Evolutionary conservation across 2,329 filamentous ascomycete genomes (phyloP).

Genomic region (Colletotrichum falcatum): DNA sequence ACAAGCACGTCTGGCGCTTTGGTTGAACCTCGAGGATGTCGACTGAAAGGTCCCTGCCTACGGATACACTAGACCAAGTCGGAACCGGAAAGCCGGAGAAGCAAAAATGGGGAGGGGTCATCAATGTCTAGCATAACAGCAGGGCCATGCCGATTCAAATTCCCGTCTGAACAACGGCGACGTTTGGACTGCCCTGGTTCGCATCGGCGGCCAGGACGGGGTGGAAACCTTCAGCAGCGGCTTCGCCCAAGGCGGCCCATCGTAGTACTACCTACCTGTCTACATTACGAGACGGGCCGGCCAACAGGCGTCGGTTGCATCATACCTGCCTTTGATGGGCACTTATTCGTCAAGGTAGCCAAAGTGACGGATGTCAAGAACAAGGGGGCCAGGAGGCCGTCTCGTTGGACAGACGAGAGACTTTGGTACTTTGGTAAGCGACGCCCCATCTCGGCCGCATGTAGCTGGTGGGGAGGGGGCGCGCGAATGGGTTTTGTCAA

Average conservation of each 20-base stretch:
- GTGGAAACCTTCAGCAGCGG: slow-evolving; percentile 20
- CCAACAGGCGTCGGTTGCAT: slow-evolving; percentile 22
- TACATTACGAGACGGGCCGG: neutral
- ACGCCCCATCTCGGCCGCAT: neutral
- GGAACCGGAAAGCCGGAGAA: slow-evolving; percentile 29
- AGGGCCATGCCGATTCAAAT: slow-evolving; percentile 23
- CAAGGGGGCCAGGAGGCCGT: neutral
- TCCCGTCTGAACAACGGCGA: slow-evolving; percentile 38
- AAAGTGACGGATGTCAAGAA: slow-evolving; percentile 6
- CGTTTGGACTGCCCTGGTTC: slow-evolving; percentile 28
- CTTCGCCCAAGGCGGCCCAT: neutral
- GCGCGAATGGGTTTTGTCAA: too few species aligned
- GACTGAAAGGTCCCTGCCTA: slow-evolving; percentile 14
- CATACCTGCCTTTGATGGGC: neutral
- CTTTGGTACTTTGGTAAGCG: neutral
- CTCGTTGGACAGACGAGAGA: neutral
- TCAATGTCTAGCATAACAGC: slow-evolving; percentile 18
- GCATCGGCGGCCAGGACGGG: slow-evolving; percentile 24
- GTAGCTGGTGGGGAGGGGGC: neutral
- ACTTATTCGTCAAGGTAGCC: neutral
- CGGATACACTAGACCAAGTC: slow-evolving; percentile 2
- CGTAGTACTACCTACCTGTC: neutral
- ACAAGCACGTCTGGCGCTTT: slow-evolving; percentile 2
- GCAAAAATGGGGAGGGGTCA: slow-evolving; percentile 1
- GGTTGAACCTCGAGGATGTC: slow-evolving; percentile 20